phyloP scores from a whole-genome alignment of 1,284 basidiomycete genomes.

The Puccinia horiana region DNA sequence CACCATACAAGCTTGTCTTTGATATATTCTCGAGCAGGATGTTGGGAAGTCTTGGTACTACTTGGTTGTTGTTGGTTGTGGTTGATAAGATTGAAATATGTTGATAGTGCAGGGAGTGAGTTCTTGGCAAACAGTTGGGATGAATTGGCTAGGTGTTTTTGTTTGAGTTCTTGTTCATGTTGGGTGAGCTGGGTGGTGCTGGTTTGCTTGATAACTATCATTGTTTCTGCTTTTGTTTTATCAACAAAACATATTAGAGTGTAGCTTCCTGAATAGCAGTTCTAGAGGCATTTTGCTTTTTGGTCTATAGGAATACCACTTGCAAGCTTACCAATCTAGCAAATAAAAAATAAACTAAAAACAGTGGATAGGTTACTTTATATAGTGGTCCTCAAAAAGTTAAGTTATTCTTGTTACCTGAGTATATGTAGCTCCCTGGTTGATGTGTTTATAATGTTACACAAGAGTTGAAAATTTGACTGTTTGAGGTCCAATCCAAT shows the following conservation, averaged over 20 bases:
- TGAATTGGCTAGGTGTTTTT: neutral
- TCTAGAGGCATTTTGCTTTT: neutral
- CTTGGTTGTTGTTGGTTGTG: neutral
- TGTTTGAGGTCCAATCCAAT: neutral
- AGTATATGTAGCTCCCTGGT: too few species aligned
- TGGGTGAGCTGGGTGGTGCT: neutral
- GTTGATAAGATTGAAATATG: neutral
- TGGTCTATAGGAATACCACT: too few species aligned
- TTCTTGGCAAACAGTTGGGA: neutral
- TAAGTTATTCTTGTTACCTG: neutral
- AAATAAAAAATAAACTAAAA: too few species aligned
- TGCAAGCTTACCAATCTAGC: too few species aligned
- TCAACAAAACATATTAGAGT: neutral
- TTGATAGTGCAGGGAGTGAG: neutral
- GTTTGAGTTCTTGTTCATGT: slow-evolving; percentile 13
- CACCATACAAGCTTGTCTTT: neutral
- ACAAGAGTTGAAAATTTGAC: neutral
- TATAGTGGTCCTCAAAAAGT: too few species aligned
- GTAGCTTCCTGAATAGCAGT: too few species aligned
- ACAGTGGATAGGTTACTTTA: too few species aligned
- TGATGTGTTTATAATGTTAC: neutral
- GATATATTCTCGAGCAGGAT: neutral
- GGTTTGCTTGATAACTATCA: neutral
- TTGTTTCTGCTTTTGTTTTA: neutral
- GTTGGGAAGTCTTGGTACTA: neutral